Evolutionary conservation across 2,329 filamentous ascomycete genomes (phyloP).

Genomic region (Aspergillus vadensis): DNA sequence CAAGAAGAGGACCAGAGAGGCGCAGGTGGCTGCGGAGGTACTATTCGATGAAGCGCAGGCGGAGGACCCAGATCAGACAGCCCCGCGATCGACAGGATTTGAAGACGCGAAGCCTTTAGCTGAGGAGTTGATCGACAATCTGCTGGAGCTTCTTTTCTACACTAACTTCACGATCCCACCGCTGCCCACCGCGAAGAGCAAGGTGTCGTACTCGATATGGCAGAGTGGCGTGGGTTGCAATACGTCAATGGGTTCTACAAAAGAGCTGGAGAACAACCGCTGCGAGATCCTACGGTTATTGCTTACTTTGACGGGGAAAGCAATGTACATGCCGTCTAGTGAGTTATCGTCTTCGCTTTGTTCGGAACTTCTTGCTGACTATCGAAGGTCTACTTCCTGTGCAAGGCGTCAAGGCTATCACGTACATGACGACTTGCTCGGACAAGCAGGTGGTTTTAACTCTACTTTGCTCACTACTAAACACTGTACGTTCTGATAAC

Average conservation of each 20-base stretch:
- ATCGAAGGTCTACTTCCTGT: constrained; percentile 67
- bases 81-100: constrained; percentile 60
- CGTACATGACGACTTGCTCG: constrained; percentile 81
- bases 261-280: constrained; percentile 89
- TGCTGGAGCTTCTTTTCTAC: constrained; percentile 89
- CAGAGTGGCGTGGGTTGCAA: constrained; percentile 97
- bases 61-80: constrained; percentile 50
- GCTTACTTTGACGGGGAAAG: constrained; percentile 82
- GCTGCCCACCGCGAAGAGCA: constrained; percentile 69
- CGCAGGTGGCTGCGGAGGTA: constrained; percentile 70
- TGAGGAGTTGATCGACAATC: constrained; percentile 87
- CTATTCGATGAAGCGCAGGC: constrained; percentile 76
- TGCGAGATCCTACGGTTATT: constrained; percentile 86
- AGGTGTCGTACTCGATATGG: constrained; percentile 94
- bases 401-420: constrained; percentile 79
- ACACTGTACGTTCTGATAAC: constrained; percentile 67
- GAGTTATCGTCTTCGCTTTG: constrained; percentile 27
- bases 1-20: constrained; percentile 69
- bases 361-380: constrained; percentile 11
- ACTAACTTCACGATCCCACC: constrained; percentile 82
- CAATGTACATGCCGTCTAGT: constrained; percentile 87
- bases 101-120: constrained; percentile 84
- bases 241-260: constrained; percentile 80
- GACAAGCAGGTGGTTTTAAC: constrained; percentile 93
- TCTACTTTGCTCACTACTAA: constrained; percentile 86